Evolutionary conservation across 495 filamentous ascomycete genomes (phyloP).

Genomic region (Talaromyces borbonicus): DNA sequence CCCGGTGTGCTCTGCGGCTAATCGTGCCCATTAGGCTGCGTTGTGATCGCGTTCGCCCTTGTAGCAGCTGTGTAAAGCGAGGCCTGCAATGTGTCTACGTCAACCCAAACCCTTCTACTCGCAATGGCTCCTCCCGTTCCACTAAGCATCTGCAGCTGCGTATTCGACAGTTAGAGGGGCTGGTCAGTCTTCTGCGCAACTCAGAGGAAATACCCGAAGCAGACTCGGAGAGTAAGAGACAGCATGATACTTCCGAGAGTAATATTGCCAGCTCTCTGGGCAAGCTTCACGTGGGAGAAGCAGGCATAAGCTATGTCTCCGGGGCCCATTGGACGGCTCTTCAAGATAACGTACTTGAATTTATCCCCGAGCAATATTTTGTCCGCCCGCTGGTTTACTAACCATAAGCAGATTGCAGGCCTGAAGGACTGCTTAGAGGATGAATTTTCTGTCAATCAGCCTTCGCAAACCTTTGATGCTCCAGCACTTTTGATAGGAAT

Average conservation of each 20-base stretch:
- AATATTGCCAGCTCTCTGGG: neutral
- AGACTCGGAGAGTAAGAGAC: neutral
- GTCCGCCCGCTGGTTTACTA: neutral
- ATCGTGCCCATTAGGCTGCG: slow-evolving; percentile 19
- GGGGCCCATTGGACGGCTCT: neutral
- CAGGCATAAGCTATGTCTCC: neutral
- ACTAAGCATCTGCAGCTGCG: neutral
- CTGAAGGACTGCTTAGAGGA: neutral
- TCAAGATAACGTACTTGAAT: neutral
- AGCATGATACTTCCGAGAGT: neutral
- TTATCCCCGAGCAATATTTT: neutral
- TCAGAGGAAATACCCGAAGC: neutral
- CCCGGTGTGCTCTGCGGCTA: neutral
- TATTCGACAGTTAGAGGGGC: neutral
- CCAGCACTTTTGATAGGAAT: neutral
- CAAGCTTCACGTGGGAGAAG: neutral
- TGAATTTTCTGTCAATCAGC: neutral
- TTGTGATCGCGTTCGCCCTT: slow-evolving; percentile 63
- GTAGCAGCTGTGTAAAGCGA: slow-evolving; percentile 62
- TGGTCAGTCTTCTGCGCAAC: neutral
- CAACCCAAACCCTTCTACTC: slow-evolving; percentile 37
- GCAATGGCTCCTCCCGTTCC: neutral
- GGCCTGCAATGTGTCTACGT: slow-evolving; percentile 61
- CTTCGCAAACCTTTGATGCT: neutral
- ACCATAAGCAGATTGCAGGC: neutral